A percentile compares a stretch with the other conserved stretches of the same genome.
Evolutionary conservation across 768 basidiomycete genomes (phyloP).

Genomic region (Scleroderma bovista): DNA sequence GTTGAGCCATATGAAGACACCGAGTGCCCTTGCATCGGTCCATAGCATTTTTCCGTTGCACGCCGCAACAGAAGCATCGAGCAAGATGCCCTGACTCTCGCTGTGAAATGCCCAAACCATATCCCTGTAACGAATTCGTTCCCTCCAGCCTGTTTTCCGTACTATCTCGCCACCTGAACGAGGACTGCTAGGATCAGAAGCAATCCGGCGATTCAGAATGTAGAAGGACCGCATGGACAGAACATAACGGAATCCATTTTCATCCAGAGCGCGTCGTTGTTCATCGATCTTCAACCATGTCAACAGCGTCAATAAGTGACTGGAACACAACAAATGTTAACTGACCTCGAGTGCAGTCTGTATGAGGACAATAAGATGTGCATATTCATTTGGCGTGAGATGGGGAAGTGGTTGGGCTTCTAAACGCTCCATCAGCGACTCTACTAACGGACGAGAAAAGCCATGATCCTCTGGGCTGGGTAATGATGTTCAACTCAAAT

Average conservation of each 20-base stretch:
- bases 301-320: constrained; percentile 2
- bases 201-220: constrained; percentile 65
- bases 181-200: constrained; percentile 44
- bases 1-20: constrained; percentile 83
- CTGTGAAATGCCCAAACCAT: constrained; percentile 98
- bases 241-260: constrained; percentile 89
- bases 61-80: constrained; percentile 62
- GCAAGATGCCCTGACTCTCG: constrained; percentile 82
- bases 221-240: constrained; percentile 91
- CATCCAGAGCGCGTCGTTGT: constrained; percentile 84
- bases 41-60: constrained; percentile 87
- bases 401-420: constrained; percentile 62
- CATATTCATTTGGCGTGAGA: constrained; percentile 74
- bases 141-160: constrained; percentile 52
- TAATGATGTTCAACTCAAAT: neutral
- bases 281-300: constrained; percentile 66
- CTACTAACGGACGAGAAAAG: constrained; percentile 59
- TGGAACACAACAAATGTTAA: neutral
- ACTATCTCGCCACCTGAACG: constrained; percentile 36
- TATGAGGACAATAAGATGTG: constrained; percentile 77
- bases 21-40: constrained; percentile 82
- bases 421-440: constrained; percentile 55
- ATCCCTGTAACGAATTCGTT: constrained; percentile 86
- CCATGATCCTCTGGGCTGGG: constrained; percentile 45
- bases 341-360: constrained; percentile 82